Evolutionary conservation across 805 yeast species (phyloP), one percentile per base, ranked within the genome.

Genomic region (Pichia nanzhaoensis): DNA sequence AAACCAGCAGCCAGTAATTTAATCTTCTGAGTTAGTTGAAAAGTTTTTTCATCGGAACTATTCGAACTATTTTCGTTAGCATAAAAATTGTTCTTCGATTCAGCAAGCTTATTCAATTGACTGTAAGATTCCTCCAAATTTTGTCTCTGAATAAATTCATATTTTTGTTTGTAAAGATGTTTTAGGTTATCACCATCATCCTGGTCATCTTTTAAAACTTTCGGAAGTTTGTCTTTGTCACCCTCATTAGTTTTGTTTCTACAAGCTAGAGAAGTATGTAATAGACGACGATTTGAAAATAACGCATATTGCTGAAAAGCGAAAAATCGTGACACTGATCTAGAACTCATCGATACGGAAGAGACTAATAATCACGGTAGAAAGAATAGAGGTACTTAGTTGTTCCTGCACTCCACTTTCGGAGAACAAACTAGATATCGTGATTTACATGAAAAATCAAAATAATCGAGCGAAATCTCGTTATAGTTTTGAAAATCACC

Each of bases 1-100:
- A 69, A 21, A 3, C 84, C 83, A 14, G 66, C 53, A 0, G 65
- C 63, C 3, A 69, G 54, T 0, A 76, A 78, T 50, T 73, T 71
- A 41, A 71, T 47, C 42, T 73, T 64, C 54, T 74, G 74, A 33
- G 59, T 60, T 42, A 64, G 51, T 53, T 75, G 78, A 48, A 61
- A 65, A 20, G 64, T 54, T 37, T 56, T 65, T 50, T 47, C 50
- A 38, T 45, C 41, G 8, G 45, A 40, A 34, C 13, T 34, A 12
- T 9, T 20, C 22, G 33, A 30, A 30, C 10, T 14, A 9, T 31
- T 22, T 6, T 19, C 24, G 16, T 28, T 13, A 17, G 4, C 4
- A 14, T 24, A 12, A 2, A n/a, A 9, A 18, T 16, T n/a, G 9
- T 24, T 37, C 17, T 22, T 17, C 5, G 28, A 14, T n/a, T 41